A percentile compares a stretch with the other conserved stretches of the same genome.
These are phyloP conservation scores for Lagerstroemia speciosa DNA, from an alignment of 345 rosid species.

Conservation along the genomic window DNA sequence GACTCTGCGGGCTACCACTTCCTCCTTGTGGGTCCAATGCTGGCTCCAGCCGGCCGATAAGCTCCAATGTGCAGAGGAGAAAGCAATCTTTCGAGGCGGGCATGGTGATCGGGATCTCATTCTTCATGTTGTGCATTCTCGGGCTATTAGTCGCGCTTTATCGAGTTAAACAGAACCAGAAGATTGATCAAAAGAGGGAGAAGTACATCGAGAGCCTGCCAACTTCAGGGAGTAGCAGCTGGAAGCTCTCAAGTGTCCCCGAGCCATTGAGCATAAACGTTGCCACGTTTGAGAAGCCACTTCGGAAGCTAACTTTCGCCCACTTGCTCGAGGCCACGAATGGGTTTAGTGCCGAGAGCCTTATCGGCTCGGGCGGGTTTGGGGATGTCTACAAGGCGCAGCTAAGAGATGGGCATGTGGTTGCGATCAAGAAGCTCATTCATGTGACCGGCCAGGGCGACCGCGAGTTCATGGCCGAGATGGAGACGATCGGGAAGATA, in stretches of 20 bases:
- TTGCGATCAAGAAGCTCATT: slow-evolving; percentile 89
- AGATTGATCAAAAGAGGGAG: slow-evolving; percentile 55
- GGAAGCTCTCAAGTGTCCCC: slow-evolving; percentile 85
- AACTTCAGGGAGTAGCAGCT: slow-evolving; percentile 79
- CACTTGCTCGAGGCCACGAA: slow-evolving; percentile 97
- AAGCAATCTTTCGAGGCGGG: slow-evolving; percentile 46
- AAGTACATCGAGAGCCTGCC: slow-evolving; percentile 88
- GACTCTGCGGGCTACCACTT: slow-evolving; percentile 90
- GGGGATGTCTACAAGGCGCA: slow-evolving; percentile 97
- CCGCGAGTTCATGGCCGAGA: slow-evolving; percentile 98
- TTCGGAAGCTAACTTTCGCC: slow-evolving; percentile 74
- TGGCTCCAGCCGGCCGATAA: slow-evolving; percentile 11
- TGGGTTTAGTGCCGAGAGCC: slow-evolving; percentile 84
- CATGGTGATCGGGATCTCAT: slow-evolving; percentile 52
- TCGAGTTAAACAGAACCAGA: slow-evolving; percentile 38
- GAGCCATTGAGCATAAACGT: slow-evolving; percentile 90
- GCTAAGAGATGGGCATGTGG: slow-evolving; percentile 60
- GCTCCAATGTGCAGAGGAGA: slow-evolving; percentile 15
- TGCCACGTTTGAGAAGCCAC: slow-evolving; percentile 89
- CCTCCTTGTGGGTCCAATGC: slow-evolving; percentile 43
- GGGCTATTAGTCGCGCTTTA: slow-evolving; percentile 57
- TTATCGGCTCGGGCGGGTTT: slow-evolving; percentile 93
- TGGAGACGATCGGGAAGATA: slow-evolving; percentile 97
- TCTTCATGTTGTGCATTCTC: slow-evolving; percentile 53
- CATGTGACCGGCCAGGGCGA: slow-evolving; percentile 93